phyloP scores from a whole-genome alignment of 108 stramenopile genomes.

The Cylindrotheca fusiformis region DNA sequence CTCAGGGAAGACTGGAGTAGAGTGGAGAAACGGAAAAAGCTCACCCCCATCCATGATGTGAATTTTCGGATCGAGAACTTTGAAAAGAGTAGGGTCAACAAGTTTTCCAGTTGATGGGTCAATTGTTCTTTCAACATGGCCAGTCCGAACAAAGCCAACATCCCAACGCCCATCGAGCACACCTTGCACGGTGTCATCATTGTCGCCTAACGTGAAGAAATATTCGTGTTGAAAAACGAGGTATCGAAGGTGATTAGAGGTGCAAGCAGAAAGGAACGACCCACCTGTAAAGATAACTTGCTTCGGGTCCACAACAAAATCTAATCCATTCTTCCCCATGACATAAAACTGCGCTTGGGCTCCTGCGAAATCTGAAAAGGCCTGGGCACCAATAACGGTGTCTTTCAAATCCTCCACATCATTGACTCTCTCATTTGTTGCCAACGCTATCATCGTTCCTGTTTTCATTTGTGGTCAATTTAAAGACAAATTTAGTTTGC shows the following conservation, averaged over 20 bases:
- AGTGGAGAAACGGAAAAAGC: constrained; percentile 20
- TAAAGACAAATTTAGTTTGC: too few species aligned
- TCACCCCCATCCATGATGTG: constrained; percentile 16
- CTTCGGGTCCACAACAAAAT: constrained; percentile 31
- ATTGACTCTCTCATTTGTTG: constrained; percentile 10
- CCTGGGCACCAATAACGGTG: constrained; percentile 23
- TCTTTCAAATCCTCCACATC: constrained; percentile 23
- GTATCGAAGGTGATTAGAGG: too few species aligned
- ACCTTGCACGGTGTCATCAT: constrained; percentile 28
- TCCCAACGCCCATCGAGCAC: constrained; percentile 30
- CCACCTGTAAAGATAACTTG: constrained; percentile 33
- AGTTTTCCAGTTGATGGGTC: constrained; percentile 1
- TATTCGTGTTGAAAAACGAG: too few species aligned
- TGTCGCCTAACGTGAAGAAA: constrained; percentile 13
- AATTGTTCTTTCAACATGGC: constrained; percentile 26
- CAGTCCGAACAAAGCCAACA: constrained; percentile 42
- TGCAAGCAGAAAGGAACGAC: constrained; percentile 7
- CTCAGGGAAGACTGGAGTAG: constrained; percentile 25
- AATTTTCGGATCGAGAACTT: constrained; percentile 3
- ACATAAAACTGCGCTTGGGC: constrained; percentile 38
- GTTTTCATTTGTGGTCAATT: too few species aligned
- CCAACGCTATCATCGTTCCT: constrained; percentile 3
- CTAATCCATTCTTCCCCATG: constrained; percentile 25
- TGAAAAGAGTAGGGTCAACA: constrained; percentile 2
- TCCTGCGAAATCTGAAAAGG: constrained; percentile 24